Conservation (phyloP, 2,329 filamentous ascomycete species). For the Aspergillus versicolor region DNA sequence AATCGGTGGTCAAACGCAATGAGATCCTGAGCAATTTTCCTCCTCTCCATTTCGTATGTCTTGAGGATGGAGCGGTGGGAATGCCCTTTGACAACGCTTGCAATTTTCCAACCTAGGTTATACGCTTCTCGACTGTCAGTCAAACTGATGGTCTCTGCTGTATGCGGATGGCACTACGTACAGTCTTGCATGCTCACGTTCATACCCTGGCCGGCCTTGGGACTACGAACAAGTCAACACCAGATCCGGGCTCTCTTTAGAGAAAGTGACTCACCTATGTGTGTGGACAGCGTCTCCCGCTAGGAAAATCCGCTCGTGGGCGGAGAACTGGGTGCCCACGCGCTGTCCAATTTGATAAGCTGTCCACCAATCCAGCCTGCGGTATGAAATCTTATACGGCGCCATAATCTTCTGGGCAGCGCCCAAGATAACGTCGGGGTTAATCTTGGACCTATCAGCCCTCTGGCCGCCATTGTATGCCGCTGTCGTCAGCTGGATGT, state of each 20-base stretch:
- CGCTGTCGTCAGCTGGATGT: slow-evolving; percentile 60
- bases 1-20: slow-evolving; percentile 57
- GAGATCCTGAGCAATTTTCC: slow-evolving; percentile 49
- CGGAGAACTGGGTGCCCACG: slow-evolving; percentile 58
- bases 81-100: slow-evolving; percentile 46
- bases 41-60: slow-evolving; percentile 55
- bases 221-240: slow-evolving; percentile 9
- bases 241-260: too few species aligned
- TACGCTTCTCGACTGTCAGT: slow-evolving; percentile 34
- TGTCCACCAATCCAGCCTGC: slow-evolving; percentile 67
- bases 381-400: slow-evolving; percentile 66
- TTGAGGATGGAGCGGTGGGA: slow-evolving; percentile 42
- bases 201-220: slow-evolving; percentile 60
- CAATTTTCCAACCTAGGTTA: slow-evolving; percentile 60
- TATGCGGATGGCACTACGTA: slow-evolving; percentile 5
- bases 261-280: slow-evolving; percentile 24
- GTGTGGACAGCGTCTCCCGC: slow-evolving; percentile 66
- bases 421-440: slow-evolving; percentile 61
- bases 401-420: slow-evolving; percentile 63
- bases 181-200: slow-evolving; percentile 69
- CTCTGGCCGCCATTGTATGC: slow-evolving; percentile 46
- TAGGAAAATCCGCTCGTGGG: slow-evolving; percentile 62
- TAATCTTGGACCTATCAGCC: slow-evolving; percentile 62
- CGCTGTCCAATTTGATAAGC: slow-evolving; percentile 69
- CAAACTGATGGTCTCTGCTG: background rate